Conservation (phyloP, 1,284 basidiomycete species). For the Ceratobasidium papillatum region DNA sequence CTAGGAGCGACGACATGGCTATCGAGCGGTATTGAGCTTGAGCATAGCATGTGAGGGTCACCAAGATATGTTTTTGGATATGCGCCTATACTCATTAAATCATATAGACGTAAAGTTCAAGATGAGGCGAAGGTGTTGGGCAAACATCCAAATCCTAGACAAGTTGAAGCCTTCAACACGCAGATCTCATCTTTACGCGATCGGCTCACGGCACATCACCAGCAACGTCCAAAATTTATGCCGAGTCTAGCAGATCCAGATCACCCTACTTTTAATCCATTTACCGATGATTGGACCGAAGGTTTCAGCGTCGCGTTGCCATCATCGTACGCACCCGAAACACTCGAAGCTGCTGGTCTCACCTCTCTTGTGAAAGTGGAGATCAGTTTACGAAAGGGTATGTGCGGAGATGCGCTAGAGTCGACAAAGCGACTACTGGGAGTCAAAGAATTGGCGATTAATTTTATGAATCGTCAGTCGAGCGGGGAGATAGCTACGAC, state of each 20-base stretch:
- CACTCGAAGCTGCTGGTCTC: background rate
- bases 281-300: background rate
- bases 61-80: background rate
- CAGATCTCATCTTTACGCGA: background rate
- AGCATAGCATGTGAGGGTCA: conserved; percentile 10
- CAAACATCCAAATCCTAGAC: background rate
- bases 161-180: background rate
- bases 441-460: background rate
- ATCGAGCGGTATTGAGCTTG: background rate
- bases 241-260: background rate
- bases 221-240: background rate
- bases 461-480: background rate
- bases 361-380: background rate
- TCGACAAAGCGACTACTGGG: background rate
- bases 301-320: background rate
- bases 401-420: conserved; percentile 2
- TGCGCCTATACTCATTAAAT: no score
- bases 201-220: background rate
- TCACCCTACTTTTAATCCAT: background rate
- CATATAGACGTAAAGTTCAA: background rate
- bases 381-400: background rate
- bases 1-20: background rate
- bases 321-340: background rate
- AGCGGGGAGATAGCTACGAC: background rate
- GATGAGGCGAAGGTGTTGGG: background rate